Evolutionary conservation across 371 early-diverging fungal species (phyloP).

Genomic region (Haplosporangium sp.): DNA sequence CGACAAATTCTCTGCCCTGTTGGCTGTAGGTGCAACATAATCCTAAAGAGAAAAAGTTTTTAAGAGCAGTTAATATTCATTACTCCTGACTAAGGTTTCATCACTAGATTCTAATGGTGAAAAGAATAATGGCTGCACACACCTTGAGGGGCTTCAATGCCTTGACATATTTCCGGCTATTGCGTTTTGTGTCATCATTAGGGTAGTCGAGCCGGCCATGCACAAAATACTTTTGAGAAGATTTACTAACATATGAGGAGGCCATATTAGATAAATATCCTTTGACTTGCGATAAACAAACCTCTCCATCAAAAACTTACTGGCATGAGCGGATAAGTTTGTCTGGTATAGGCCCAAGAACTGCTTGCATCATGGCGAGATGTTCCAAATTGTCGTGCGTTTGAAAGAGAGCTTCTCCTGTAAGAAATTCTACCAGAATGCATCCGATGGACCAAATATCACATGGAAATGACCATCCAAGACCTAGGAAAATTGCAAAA

Average conservation of each 20-base stretch:
- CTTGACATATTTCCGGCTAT: slow-evolving; percentile 77
- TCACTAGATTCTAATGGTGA: too few relatives aligned
- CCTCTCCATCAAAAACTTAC: slow-evolving; percentile 34
- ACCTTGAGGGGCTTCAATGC: slow-evolving; percentile 71
- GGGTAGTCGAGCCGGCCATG: slow-evolving; percentile 76
- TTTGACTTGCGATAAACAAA: too few relatives aligned
- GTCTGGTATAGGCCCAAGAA: slow-evolving; percentile 67
- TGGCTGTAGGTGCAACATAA: slow-evolving; percentile 37
- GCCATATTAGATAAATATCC: background rate
- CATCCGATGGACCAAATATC: slow-evolving; percentile 99
- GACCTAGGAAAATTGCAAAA: slow-evolving; percentile 39
- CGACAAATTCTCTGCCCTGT: slow-evolving; percentile 22
- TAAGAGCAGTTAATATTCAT: background rate
- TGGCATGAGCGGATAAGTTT: slow-evolving; percentile 56
- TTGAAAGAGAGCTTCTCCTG: slow-evolving; percentile 95
- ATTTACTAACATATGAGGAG: slow-evolving; percentile 40
- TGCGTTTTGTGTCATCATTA: slow-evolving; percentile 67
- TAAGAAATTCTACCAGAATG: slow-evolving; percentile 93
- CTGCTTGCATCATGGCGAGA: slow-evolving; percentile 79
- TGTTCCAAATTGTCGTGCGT: slow-evolving; percentile 89
- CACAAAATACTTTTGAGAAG: slow-evolving; percentile 70
- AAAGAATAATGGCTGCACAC: slow-evolving; percentile 2
- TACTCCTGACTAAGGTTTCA: background rate
- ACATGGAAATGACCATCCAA: slow-evolving; percentile 96
- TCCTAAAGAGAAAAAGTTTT: slow-evolving; percentile 6